Evolutionary conservation across 2,329 filamentous ascomycete species (phyloP).

Genomic region (Passalora sequoiae): DNA sequence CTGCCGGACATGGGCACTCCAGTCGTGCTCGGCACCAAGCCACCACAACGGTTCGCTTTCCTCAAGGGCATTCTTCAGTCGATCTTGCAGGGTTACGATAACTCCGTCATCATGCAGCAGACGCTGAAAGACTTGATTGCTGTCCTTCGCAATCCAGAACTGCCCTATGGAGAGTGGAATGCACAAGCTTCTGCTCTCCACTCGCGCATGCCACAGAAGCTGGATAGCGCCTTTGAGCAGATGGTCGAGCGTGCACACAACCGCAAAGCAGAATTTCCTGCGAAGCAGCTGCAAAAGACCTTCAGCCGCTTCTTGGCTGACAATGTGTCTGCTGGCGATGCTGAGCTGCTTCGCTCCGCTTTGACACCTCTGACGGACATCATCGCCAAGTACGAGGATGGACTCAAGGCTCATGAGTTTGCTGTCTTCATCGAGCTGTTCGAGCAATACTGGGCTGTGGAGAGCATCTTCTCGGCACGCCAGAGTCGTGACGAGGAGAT

Average conservation of each 20-base stretch:
- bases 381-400: slow-evolving; percentile 74
- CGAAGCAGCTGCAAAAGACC: slow-evolving; percentile 77
- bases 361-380: slow-evolving; percentile 73
- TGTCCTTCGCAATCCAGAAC: slow-evolving; percentile 79
- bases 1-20: slow-evolving; percentile 82
- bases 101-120: slow-evolving; percentile 88
- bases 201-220: slow-evolving; percentile 90
- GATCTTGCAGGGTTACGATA: slow-evolving; percentile 91
- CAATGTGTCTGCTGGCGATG: slow-evolving; percentile 62
- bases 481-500: slow-evolving; percentile 88
- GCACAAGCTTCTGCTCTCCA: slow-evolving; percentile 95
- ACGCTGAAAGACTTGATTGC: slow-evolving; percentile 85
- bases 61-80: slow-evolving; percentile 74
- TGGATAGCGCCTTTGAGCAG: slow-evolving; percentile 75
- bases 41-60: slow-evolving; percentile 77
- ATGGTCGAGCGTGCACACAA: slow-evolving; percentile 78
- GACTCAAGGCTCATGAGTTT: slow-evolving; percentile 86
- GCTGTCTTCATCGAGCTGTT: slow-evolving; percentile 74
- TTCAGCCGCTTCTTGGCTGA: slow-evolving; percentile 87
- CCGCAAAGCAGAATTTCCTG: slow-evolving; percentile 81
- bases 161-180: slow-evolving; percentile 95
- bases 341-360: slow-evolving; percentile 64
- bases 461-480: slow-evolving; percentile 80
- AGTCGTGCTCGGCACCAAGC: slow-evolving; percentile 83
- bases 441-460: slow-evolving; percentile 73